Percentiles rank a stretch among this genome's conserved stretches.
Evolutionary conservation across 2,329 filamentous ascomycete genomes (phyloP).

Genomic region (Neodidymelliopsis sp.): DNA sequence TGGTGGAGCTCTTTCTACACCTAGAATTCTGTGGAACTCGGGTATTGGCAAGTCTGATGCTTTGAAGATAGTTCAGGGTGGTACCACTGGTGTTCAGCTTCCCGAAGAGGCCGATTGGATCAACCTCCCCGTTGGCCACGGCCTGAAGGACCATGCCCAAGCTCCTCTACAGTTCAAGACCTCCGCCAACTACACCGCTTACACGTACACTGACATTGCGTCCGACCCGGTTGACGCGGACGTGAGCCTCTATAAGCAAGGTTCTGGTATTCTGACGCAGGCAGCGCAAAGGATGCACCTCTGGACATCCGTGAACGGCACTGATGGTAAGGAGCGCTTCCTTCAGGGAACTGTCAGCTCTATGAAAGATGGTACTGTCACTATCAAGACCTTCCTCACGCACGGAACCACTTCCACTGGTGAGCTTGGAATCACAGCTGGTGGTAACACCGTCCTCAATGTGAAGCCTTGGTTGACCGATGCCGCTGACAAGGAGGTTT

Average conservation of each 20-base stretch:
- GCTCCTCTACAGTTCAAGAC: constrained; percentile 23
- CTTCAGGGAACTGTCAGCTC: constrained; percentile 54
- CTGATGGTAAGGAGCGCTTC: constrained; percentile 39
- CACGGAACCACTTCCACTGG: constrained; percentile 31
- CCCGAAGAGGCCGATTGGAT: constrained; percentile 31
- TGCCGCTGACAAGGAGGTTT: constrained; percentile 15
- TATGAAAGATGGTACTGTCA: constrained; percentile 27
- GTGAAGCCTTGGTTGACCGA: constrained; percentile 57
- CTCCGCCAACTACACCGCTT: constrained; percentile 44
- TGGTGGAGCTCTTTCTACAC: constrained; percentile 63
- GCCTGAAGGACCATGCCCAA: constrained; percentile 36
- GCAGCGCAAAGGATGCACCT: constrained; percentile 19
- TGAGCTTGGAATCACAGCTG: constrained; percentile 27
- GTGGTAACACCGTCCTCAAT: constrained; percentile 49
- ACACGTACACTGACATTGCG: constrained; percentile 45
- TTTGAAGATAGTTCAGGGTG: constrained; percentile 27
- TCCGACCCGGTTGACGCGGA: constrained; percentile 5
- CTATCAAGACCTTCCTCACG: constrained; percentile 29
- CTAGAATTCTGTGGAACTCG: constrained; percentile 34
- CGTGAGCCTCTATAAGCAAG: constrained; percentile 13
- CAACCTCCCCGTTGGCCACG: constrained; percentile 38
- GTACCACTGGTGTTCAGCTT: constrained; percentile 25
- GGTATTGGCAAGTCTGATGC: constrained; percentile 37
- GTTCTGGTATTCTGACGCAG: constrained; percentile 14
- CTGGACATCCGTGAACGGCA: constrained; percentile 46